Evolutionary conservation across 2,329 filamentous ascomycete genomes (phyloP).

Genomic region (Diaporthe citri): DNA sequence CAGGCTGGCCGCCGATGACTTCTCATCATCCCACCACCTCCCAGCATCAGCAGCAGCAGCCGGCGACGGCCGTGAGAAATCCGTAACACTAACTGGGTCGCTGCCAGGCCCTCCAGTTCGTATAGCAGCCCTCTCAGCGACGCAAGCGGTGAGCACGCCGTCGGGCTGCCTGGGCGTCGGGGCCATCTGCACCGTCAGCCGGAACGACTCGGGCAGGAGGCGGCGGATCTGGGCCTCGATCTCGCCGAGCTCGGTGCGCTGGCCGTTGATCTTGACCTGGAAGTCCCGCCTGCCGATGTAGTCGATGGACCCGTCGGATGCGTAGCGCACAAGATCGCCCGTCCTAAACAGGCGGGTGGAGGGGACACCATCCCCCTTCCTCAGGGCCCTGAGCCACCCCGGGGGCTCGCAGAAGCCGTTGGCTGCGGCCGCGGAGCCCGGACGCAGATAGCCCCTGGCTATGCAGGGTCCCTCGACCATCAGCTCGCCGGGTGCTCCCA

Average conservation of each 20-base stretch:
- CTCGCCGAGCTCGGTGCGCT: slow-evolving; percentile 59
- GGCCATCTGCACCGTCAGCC: background rate
- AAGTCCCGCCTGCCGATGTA: slow-evolving; percentile 60
- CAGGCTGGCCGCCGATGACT: background rate
- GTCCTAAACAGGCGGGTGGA: slow-evolving; percentile 52
- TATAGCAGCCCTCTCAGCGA: background rate
- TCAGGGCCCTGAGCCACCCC: background rate
- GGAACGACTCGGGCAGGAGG: background rate
- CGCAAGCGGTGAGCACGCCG: background rate
- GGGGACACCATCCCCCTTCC: background rate
- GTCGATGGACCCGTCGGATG: slow-evolving; percentile 47
- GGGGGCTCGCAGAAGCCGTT: background rate
- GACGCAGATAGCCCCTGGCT: background rate
- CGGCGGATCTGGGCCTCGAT: slow-evolving; percentile 48
- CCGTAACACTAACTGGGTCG: background rate
- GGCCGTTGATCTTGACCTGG: slow-evolving; percentile 65
- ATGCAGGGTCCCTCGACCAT: background rate
- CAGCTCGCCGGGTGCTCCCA: background rate
- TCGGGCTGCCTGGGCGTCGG: background rate
- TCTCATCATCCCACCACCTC: background rate
- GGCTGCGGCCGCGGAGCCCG: too few relatives aligned
- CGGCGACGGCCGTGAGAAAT: background rate
- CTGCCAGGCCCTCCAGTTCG: background rate
- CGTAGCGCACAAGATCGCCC: slow-evolving; percentile 50
- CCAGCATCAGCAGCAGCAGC: background rate